A percentile compares a stretch with the other conserved stretches of the same genome.
Conservation (phyloP, 1,284 basidiomycete species). For the Takashimella tepidaria region DNA sequence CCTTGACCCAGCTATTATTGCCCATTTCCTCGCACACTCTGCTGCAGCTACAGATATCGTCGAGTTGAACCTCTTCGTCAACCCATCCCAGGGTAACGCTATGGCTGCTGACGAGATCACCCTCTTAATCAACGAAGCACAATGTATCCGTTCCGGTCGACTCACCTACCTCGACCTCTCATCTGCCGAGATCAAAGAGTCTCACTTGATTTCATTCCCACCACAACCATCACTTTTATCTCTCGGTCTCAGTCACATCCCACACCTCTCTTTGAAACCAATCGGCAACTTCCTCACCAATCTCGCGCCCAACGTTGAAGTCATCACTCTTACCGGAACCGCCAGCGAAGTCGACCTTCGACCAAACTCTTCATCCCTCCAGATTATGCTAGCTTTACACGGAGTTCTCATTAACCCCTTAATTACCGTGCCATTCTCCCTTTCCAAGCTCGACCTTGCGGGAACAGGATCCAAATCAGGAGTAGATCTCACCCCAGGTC, state of each 20-base stretch:
- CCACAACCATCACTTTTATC: conserved; percentile 75
- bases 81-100: conserved; percentile 77
- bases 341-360: conserved; percentile 62
- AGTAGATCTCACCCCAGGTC: conserved; percentile 49
- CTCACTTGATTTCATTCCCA: conserved; percentile 54
- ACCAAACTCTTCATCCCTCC: conserved; percentile 49
- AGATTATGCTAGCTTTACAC: conserved; percentile 45
- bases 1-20: conserved; percentile 72
- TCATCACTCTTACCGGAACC: conserved; percentile 75
- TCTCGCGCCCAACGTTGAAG: conserved; percentile 73
- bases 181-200: conserved; percentile 65
- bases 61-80: conserved; percentile 85
- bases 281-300: conserved; percentile 65
- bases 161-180: conserved; percentile 87
- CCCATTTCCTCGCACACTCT: conserved; percentile 65
- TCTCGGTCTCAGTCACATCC: conserved; percentile 80
- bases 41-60: conserved; percentile 59
- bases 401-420: conserved; percentile 68
- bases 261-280: conserved; percentile 61
- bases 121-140: conserved; percentile 66
- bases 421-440: conserved; percentile 69
- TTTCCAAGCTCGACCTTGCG: conserved; percentile 45
- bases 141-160: conserved; percentile 71
- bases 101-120: conserved; percentile 64
- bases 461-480: conserved; percentile 29